Percentiles rank a stretch among this genome's conserved stretches.
Conservation (phyloP, 2,329 filamentous ascomycete genomes). For the Zasmidium cellare region DNA sequence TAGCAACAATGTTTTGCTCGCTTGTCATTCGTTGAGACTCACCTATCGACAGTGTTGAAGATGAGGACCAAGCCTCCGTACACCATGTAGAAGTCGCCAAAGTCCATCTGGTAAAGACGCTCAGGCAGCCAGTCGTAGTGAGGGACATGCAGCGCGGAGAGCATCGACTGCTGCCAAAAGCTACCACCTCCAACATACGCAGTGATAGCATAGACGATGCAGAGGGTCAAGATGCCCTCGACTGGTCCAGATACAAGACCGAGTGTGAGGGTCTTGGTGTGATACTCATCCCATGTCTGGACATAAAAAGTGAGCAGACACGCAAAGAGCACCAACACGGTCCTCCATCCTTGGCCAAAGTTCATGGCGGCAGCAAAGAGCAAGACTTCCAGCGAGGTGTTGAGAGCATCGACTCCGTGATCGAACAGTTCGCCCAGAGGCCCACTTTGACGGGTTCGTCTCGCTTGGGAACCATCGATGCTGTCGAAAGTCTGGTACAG, state of each 20-base stretch:
- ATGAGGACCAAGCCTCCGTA: slow-evolving; percentile 80
- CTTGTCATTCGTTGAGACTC: slow-evolving; percentile 11
- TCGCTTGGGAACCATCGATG: slow-evolving; percentile 91
- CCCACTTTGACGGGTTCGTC: slow-evolving; percentile 87
- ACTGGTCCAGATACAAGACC: slow-evolving; percentile 92
- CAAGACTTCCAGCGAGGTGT: slow-evolving; percentile 89
- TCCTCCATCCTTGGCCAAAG: slow-evolving; percentile 88
- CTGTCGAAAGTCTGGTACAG: slow-evolving; percentile 98
- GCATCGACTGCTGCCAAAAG: slow-evolving; percentile 88
- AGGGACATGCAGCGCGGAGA: slow-evolving; percentile 69
- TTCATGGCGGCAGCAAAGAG: slow-evolving; percentile 93
- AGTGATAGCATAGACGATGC: slow-evolving; percentile 78
- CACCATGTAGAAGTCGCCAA: slow-evolving; percentile 89
- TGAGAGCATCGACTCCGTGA: slow-evolving; percentile 94
- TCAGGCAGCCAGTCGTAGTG: slow-evolving; percentile 65
- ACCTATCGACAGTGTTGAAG: slow-evolving; percentile 77
- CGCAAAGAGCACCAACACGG: slow-evolving; percentile 78
- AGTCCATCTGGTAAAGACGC: slow-evolving; percentile 74
- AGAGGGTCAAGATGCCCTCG: slow-evolving; percentile 85
- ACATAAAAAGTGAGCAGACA: slow-evolving; percentile 95
- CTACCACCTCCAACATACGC: slow-evolving; percentile 78
- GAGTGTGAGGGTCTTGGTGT: slow-evolving; percentile 91
- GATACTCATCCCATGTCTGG: slow-evolving; percentile 99
- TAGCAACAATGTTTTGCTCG: too few species aligned
- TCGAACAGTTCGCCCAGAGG: slow-evolving; percentile 96